A percentile compares a stretch with the other conserved stretches of the same genome.
Evolutionary conservation across 495 filamentous ascomycete species (phyloP).

Genomic region (Penicillium antarcticum): DNA sequence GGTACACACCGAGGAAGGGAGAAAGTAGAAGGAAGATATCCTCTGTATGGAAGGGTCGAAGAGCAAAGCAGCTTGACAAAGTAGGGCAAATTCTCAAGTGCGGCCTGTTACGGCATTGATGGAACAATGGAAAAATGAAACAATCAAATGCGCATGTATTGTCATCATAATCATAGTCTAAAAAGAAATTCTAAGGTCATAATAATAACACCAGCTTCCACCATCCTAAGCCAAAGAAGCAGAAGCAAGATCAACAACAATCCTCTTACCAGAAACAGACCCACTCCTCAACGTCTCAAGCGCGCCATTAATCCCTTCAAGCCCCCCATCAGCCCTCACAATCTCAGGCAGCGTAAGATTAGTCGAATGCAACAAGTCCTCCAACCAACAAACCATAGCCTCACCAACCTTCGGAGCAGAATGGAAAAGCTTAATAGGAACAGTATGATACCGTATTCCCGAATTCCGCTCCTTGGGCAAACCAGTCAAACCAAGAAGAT

Average conservation of each 20-base stretch:
- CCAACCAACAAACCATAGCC: slow-evolving; percentile 55
- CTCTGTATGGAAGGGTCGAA: no score
- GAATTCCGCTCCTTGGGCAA: slow-evolving; percentile 49
- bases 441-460: slow-evolving; percentile 52
- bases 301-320: slow-evolving; percentile 60
- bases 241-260: slow-evolving; percentile 51
- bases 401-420: slow-evolving; percentile 55
- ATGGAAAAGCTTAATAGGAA: slow-evolving; percentile 70
- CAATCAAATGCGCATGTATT: neutral
- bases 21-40: no score
- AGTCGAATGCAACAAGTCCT: slow-evolving; percentile 48
- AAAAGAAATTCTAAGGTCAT: neutral
- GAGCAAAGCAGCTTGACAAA: no score
- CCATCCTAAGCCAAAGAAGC: neutral
- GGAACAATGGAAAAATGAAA: no score
- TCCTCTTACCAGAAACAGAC: slow-evolving; percentile 53
- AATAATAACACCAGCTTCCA: slow-evolving; percentile 1
- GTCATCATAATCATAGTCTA: neutral
- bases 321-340: slow-evolving; percentile 53
- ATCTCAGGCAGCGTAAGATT: slow-evolving; percentile 55
- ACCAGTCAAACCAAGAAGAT: slow-evolving; percentile 62
- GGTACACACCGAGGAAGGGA: no score
- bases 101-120: no score
- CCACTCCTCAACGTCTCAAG: slow-evolving; percentile 57
- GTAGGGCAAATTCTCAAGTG: no score